These are phyloP conservation scores for Monosporascus sp. DNA, from an alignment of 2,329 filamentous ascomycete genomes.

Conservation along the genomic window DNA sequence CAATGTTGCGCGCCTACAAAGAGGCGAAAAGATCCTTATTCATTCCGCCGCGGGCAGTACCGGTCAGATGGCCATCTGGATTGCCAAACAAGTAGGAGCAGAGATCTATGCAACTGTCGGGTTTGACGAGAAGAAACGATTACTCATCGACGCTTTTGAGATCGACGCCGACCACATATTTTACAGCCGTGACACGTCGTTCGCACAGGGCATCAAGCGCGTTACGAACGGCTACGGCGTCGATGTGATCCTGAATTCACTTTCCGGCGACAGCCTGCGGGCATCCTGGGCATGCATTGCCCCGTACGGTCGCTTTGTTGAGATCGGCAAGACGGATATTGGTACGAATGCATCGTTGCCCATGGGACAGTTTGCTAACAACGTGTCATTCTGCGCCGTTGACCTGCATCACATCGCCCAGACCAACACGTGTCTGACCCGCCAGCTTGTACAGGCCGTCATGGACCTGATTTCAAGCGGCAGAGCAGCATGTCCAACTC, in stretches of 20 bases:
- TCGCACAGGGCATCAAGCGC: slow-evolving; percentile 14
- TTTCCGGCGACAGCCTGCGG: slow-evolving; percentile 15
- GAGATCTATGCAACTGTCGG: slow-evolving; percentile 23
- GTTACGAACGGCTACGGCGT: slow-evolving; percentile 15
- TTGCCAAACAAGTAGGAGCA: slow-evolving; percentile 1
- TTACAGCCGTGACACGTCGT: slow-evolving; percentile 14
- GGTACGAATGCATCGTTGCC: not conserved
- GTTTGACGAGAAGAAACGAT: slow-evolving; percentile 16
- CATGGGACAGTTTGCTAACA: not conserved
- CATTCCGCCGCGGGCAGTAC: slow-evolving; percentile 7
- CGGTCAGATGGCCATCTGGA: slow-evolving; percentile 3
- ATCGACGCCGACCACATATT: slow-evolving; percentile 22
- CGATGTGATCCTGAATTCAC: slow-evolving; percentile 18
- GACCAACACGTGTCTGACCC: not conserved
- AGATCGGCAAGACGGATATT: slow-evolving; percentile 33
- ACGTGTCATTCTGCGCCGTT: not conserved
- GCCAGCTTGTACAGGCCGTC: not conserved
- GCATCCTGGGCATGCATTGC: slow-evolving; percentile 36
- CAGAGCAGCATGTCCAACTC: not conserved
- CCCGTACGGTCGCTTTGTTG: slow-evolving; percentile 34
- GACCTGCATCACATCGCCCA: not conserved
- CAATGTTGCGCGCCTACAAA: slow-evolving; percentile 15
- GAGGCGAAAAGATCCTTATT: slow-evolving; percentile 10
- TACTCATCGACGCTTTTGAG: slow-evolving; percentile 15
- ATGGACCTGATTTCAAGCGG: not conserved